Evolutionary conservation across 768 basidiomycete genomes (phyloP).

Genomic region (Mycena metata): DNA sequence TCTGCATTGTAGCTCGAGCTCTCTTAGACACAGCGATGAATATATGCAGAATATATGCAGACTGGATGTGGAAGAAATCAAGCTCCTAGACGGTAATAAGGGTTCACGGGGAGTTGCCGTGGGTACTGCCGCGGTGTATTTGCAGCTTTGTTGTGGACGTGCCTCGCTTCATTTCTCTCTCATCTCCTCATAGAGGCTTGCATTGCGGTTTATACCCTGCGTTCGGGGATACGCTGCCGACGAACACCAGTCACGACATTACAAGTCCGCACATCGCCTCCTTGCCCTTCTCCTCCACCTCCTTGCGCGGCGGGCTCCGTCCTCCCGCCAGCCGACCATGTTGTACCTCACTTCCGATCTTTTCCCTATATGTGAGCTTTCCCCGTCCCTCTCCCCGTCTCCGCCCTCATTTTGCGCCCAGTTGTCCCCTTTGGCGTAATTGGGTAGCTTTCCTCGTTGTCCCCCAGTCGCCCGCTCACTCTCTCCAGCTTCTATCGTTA

Average conservation of each 20-base stretch:
- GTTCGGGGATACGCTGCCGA: too few species aligned
- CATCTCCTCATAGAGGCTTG: too few species aligned
- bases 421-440: conserved; percentile 93
- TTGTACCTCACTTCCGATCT: conserved; percentile 92
- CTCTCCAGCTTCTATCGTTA: conserved; percentile 87
- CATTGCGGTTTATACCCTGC: too few species aligned
- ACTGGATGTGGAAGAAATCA: too few species aligned
- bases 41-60: too few species aligned
- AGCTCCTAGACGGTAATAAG: too few species aligned
- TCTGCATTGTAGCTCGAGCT: too few species aligned
- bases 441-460: conserved; percentile 60
- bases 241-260: neutral
- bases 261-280: conserved; percentile 4
- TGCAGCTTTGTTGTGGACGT: too few species aligned
- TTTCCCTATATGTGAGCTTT: conserved; percentile 87
- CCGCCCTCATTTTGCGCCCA: conserved; percentile 49
- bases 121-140: too few species aligned
- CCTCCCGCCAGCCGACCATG: conserved; percentile 58
- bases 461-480: neutral
- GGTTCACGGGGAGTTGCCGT: too few species aligned
- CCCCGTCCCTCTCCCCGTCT: conserved; percentile 22
- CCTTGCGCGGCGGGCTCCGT: conserved; percentile 26
- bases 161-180: too few species aligned
- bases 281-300: conserved; percentile 18
- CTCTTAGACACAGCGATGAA: too few species aligned